Base-by-base conservation (phyloP, 2,329 filamentous ascomycete species). In the Colletotrichum sp. region DNA sequence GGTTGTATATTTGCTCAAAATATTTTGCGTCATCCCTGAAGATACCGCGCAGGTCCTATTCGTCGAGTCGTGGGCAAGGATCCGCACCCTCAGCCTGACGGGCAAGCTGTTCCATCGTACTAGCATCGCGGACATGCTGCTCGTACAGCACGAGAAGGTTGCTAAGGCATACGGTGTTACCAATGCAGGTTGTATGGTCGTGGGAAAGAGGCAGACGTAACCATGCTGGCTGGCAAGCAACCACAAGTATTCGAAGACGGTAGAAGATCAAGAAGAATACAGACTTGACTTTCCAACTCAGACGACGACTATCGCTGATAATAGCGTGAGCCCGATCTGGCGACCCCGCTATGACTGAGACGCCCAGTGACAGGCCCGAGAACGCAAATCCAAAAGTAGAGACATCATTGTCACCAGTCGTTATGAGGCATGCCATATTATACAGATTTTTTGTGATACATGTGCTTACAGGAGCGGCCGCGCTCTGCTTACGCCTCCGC, bases 51-150 rank as follows among this genome's bases (percentile, higher is more conserved):
- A 92, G 77, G 93, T 94, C 12, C 88, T 99, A 16, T 99, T 97
- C 83, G 91, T 98, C 32, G 97, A 99, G 87, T 97, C 95, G 24
- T 98, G 96, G 93, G 96, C 97, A 4, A 90, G 97, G 18, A 95
- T 98, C 18, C 93, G 90, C 78, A 93, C 91, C 14, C 85, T 99
- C 78, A 99, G 96, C 85, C 84, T 98, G 75, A 98, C 95, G 48
- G 97, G 96, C 1, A 93, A 92, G 82, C 86, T 99, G 48, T 87
- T 99, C 73, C 85, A 93, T 74, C 86, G 87, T 78, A 87, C 87
- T 3, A 86, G 88, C 61, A 85, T 98, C 55, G 94, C 94, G 64
- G 95, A 98, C 84, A 86, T 93, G 65, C 95, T 98, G 81, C 83
- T 98, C 68, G 95, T 98, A 72, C 96, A 98, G 87, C 97, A 96